Evolutionary conservation across 2,329 filamentous ascomycete genomes (phyloP).

Genomic region (Aureobasidium sp.): DNA sequence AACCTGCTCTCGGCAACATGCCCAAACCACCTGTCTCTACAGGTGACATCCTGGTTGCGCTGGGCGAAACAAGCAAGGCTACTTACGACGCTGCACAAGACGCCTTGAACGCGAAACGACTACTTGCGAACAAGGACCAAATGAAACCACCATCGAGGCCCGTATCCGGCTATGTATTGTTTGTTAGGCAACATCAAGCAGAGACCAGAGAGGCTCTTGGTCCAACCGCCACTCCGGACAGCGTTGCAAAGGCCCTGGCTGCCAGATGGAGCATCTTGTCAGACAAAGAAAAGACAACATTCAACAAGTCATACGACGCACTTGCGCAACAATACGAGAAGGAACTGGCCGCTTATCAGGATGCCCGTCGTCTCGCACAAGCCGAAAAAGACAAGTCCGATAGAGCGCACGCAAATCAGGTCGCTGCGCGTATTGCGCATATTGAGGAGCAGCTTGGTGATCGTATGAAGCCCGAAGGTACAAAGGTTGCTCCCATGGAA

Average conservation of each 20-base stretch:
- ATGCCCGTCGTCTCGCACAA: slow-evolving; percentile 7
- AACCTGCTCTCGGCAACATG: slow-evolving; percentile 6
- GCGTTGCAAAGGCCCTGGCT: slow-evolving; percentile 14
- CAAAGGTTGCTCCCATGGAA: slow-evolving; percentile 22
- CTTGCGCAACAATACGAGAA: slow-evolving; percentile 14
- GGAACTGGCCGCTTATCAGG: slow-evolving; percentile 15
- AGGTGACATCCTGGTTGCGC: slow-evolving; percentile 16
- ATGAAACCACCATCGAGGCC: slow-evolving; percentile 15
- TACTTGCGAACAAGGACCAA: slow-evolving; percentile 10
- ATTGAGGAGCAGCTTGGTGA: slow-evolving; percentile 27
- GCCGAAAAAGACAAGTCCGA: slow-evolving; percentile 12
- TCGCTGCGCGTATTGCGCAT: slow-evolving; percentile 21
- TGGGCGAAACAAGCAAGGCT: slow-evolving; percentile 14
- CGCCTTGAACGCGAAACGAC: slow-evolving; percentile 12
- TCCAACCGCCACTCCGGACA: slow-evolving; percentile 11
- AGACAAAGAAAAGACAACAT: slow-evolving; percentile 8
- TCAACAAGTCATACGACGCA: slow-evolving; percentile 11
- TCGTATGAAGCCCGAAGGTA: slow-evolving; percentile 21
- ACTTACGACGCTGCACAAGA: slow-evolving; percentile 14
- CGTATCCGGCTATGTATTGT: slow-evolving; percentile 24
- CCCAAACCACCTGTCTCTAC: slow-evolving; percentile 17
- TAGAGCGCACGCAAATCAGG: slow-evolving; percentile 6
- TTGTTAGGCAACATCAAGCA: slow-evolving; percentile 18
- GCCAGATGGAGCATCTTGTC: slow-evolving; percentile 11
- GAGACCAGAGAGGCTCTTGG: slow-evolving; percentile 15